A percentile compares a stretch with the other conserved stretches of the same genome.
Conservation (phyloP, 495 filamentous ascomycete genomes). For the Trichoderma reesei region DNA sequence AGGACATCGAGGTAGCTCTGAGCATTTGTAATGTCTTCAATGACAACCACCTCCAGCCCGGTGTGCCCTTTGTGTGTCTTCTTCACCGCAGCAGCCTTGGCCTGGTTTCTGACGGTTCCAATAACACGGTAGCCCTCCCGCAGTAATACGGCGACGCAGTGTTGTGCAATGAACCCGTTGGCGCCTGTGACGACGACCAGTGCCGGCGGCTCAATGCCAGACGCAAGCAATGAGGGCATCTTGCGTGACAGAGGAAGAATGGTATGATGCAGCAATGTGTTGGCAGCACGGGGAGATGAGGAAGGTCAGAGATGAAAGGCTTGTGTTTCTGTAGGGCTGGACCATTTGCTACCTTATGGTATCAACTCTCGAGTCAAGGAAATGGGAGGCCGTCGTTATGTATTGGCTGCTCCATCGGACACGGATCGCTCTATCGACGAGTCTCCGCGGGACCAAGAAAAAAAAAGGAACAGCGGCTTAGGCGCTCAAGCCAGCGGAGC, state of each 20-base stretch:
- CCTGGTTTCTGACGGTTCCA: slow-evolving; percentile 18
- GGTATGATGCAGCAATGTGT: not conserved
- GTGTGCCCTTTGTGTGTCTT: slow-evolving; percentile 45
- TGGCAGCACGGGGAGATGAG: not conserved
- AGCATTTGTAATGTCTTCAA: slow-evolving; percentile 20
- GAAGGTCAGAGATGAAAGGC: not conserved
- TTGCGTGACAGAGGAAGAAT: not conserved
- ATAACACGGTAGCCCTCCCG: slow-evolving; percentile 18
- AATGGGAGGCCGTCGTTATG: not conserved
- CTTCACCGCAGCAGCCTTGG: slow-evolving; percentile 14
- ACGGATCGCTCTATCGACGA: not conserved
- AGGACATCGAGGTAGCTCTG: slow-evolving; percentile 27
- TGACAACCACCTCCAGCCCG: slow-evolving; percentile 44
- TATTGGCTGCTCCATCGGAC: not conserved
- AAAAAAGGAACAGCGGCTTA: not conserved
- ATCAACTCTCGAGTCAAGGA: no score
- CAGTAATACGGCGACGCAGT: slow-evolving; percentile 18
- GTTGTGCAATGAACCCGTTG: slow-evolving; percentile 24
- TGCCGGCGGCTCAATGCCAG: not conserved
- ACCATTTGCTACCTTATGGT: not conserved
- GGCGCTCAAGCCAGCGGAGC: not conserved
- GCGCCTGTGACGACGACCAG: slow-evolving; percentile 21
- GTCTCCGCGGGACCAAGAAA: not conserved
- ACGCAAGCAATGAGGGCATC: not conserved
- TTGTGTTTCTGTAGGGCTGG: not conserved